Evolutionary conservation across 805 yeast species (phyloP).

Genomic region (Priceomyces castillae): DNA sequence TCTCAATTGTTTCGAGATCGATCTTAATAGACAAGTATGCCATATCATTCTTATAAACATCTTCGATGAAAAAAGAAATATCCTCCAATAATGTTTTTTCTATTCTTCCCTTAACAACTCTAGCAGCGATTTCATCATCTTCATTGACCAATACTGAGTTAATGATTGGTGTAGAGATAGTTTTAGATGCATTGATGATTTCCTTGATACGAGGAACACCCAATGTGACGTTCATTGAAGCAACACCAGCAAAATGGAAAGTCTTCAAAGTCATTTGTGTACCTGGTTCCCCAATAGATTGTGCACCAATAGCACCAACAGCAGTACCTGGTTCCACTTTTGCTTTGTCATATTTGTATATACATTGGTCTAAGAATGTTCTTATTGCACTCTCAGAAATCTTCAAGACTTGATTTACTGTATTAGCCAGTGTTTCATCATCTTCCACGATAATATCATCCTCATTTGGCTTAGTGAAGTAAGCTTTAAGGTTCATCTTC

Average conservation of each 20-base stretch:
- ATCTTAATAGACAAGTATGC: slow-evolving; percentile 79
- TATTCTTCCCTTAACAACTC: slow-evolving; percentile 96
- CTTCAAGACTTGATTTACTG: slow-evolving; percentile 63
- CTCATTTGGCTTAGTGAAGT: slow-evolving; percentile 38
- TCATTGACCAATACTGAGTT: slow-evolving; percentile 91
- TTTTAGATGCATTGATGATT: slow-evolving; percentile 94
- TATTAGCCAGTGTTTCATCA: slow-evolving; percentile 29
- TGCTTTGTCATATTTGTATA: slow-evolving; percentile 80
- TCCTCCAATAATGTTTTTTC: slow-evolving; percentile 89
- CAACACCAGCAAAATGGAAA: slow-evolving; percentile 99
- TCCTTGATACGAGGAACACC: slow-evolving; percentile 99
- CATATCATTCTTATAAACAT: slow-evolving; percentile 78
- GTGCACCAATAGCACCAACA: slow-evolving; percentile 99
- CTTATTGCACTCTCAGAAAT: slow-evolving; percentile 59
- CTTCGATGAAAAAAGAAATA: slow-evolving; percentile 86
- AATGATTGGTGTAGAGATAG: slow-evolving; percentile 93
- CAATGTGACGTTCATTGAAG: slow-evolving; percentile 96
- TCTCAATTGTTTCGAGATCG: slow-evolving; percentile 82
- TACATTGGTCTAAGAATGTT: slow-evolving; percentile 71
- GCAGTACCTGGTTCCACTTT: slow-evolving; percentile 99
- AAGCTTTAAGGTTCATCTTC: slow-evolving; percentile 47
- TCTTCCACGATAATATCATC: slow-evolving; percentile 41
- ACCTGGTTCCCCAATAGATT: slow-evolving; percentile 98
- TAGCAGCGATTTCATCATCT: slow-evolving; percentile 94
- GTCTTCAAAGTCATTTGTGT: slow-evolving; percentile 93